These are phyloP conservation scores for Rutidosis leptorrhynchoides DNA, from an alignment of 129 eudicot species.

Conservation along the genomic window DNA sequence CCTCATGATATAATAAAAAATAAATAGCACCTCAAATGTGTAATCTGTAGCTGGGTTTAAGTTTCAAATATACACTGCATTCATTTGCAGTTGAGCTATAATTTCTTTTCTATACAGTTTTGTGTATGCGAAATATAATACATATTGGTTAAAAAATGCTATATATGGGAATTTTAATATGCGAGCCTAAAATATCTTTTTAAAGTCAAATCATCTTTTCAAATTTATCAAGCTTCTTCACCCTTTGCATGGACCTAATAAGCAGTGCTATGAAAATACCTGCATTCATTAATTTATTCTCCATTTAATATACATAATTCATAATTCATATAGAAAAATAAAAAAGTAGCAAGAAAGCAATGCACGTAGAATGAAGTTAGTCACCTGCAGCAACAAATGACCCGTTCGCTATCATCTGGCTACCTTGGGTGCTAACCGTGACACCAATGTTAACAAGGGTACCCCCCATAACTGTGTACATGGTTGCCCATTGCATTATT, in stretches of 20 bases:
- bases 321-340: neutral
- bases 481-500: conserved; percentile 87
- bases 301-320: neutral
- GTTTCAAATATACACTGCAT: conserved; percentile 3
- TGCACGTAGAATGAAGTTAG: neutral
- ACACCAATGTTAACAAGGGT: conserved; percentile 74
- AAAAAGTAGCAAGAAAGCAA: neutral
- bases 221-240: conserved; percentile 79
- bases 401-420: conserved; percentile 60
- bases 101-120: conserved; percentile 26
- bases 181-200: conserved; percentile 15
- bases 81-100: conserved; percentile 20
- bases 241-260: conserved; percentile 87
- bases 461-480: conserved; percentile 77
- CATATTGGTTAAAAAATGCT: conserved; percentile 28
- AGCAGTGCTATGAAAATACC: conserved; percentile 66
- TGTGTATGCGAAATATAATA: conserved; percentile 23
- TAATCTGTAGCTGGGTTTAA: neutral
- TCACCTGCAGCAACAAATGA: conserved; percentile 85
- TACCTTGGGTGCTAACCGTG: conserved; percentile 68
- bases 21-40: neutral
- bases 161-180: conserved; percentile 14
- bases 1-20: no score
- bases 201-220: conserved; percentile 63
- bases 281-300: conserved; percentile 38